Percentiles rank a stretch among this genome's conserved stretches.
phyloP scores from a whole-genome alignment of 345 rosid genomes.

The Salix viminalis region DNA sequence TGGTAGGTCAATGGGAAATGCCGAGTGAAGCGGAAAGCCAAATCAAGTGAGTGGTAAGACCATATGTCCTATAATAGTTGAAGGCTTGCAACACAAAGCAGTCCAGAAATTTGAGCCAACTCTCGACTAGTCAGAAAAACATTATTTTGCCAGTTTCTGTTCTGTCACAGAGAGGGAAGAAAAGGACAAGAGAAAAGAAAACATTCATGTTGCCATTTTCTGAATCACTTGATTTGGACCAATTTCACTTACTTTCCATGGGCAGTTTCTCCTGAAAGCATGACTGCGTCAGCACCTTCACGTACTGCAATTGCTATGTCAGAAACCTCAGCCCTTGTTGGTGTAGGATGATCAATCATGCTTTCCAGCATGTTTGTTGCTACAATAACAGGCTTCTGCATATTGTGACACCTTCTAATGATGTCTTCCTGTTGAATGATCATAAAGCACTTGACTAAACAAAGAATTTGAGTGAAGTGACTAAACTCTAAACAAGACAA shows the following conservation, averaged over 20 bases:
- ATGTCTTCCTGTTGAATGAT: constrained; percentile 67
- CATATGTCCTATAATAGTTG: background rate
- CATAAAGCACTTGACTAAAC: background rate
- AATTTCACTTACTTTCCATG: constrained; percentile 76
- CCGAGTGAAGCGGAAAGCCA: background rate
- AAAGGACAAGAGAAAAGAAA: background rate
- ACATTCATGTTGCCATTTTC: too few relatives aligned
- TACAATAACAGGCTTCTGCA: constrained; percentile 91
- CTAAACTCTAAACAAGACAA: background rate
- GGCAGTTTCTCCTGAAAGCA: constrained; percentile 99
- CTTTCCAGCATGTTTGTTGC: constrained; percentile 99
- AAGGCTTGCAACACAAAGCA: background rate
- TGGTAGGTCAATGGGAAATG: background rate
- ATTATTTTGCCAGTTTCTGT: background rate
- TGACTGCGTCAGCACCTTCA: constrained; percentile 93
- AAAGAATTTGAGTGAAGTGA: background rate
- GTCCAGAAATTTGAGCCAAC: background rate
- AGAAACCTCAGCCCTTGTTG: constrained; percentile 98
- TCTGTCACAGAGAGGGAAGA: background rate
- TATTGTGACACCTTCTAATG: constrained; percentile 74
- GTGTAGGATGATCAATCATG: constrained; percentile 96
- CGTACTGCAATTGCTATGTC: constrained; percentile 95
- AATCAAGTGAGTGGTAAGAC: background rate
- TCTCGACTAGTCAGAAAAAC: background rate
- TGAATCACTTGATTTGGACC: background rate